Evolutionary conservation across 2,329 filamentous ascomycete species (phyloP).

Genomic region (Aspergillus tubingensis): DNA sequence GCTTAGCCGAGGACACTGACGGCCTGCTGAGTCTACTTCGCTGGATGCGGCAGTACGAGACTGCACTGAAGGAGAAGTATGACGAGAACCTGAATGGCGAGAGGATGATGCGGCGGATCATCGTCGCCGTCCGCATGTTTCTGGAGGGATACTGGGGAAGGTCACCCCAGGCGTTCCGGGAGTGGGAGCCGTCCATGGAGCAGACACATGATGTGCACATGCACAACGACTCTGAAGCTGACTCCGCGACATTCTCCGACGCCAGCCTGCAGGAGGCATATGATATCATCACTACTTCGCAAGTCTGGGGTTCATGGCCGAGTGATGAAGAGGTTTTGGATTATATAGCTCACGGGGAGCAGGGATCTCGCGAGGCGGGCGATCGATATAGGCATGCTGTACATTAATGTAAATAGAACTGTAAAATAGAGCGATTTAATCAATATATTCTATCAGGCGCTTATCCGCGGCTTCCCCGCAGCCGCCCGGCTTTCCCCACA

Average conservation of each 20-base stretch:
- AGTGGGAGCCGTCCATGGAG: neutral
- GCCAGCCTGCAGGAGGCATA: slow-evolving; percentile 37
- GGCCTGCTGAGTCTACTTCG: slow-evolving; percentile 43
- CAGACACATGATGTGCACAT: neutral
- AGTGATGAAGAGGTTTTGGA: slow-evolving; percentile 42
- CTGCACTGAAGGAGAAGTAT: slow-evolving; percentile 35
- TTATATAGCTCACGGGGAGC: slow-evolving; percentile 29
- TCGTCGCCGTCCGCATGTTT: slow-evolving; percentile 44
- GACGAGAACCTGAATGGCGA: slow-evolving; percentile 41
- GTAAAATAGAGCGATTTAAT: slow-evolving; percentile 14
- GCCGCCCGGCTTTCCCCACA: slow-evolving; percentile 25
- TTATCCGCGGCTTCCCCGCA: slow-evolving; percentile 21
- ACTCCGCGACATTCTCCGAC: slow-evolving; percentile 28
- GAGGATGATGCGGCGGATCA: slow-evolving; percentile 40
- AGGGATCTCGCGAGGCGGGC: neutral
- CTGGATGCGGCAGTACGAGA: slow-evolving; percentile 44
- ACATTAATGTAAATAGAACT: slow-evolving; percentile 5
- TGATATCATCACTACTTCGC: slow-evolving; percentile 38
- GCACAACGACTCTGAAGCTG: neutral
- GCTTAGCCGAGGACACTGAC: slow-evolving; percentile 42
- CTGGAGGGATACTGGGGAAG: slow-evolving; percentile 39
- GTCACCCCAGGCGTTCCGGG: neutral
- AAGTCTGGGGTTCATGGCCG: slow-evolving; percentile 44
- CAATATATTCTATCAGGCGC: slow-evolving; percentile 4
- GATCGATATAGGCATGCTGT: neutral